These are phyloP conservation scores for Chlorella sp. DNA, from an alignment of 139 green algal genomes.

Conservation along the genomic window DNA sequence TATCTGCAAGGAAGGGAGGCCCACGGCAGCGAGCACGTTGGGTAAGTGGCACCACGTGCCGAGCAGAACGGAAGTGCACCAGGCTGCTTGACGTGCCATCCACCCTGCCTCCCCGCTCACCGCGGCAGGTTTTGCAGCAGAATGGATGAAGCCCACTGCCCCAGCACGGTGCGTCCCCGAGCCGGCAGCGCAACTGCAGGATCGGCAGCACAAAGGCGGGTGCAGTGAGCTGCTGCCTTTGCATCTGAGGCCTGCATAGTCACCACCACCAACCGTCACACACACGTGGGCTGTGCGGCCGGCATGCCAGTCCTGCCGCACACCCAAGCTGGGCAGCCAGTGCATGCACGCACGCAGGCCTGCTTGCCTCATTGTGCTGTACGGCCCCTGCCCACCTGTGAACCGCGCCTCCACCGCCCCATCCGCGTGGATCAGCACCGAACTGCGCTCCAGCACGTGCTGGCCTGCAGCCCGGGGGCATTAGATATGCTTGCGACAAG, in stretches of 20 bases:
- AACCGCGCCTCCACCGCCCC: constrained; percentile 72
- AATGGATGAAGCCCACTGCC: constrained; percentile 59
- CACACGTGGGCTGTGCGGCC: too few relatives aligned
- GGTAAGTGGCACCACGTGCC: too few relatives aligned
- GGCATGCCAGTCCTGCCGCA: too few relatives aligned
- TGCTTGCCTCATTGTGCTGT: too few relatives aligned
- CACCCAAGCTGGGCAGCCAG: too few relatives aligned
- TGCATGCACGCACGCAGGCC: too few relatives aligned
- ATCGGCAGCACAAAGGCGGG: too few relatives aligned
- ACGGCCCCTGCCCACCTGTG: constrained; percentile 45
- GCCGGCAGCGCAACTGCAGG: constrained; percentile 69
- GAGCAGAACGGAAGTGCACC: too few relatives aligned
- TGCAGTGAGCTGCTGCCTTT: neutral
- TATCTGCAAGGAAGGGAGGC: constrained; percentile 40
- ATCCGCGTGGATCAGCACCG: constrained; percentile 49
- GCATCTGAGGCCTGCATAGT: too few relatives aligned
- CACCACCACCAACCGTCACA: too few relatives aligned
- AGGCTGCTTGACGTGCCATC: too few relatives aligned
- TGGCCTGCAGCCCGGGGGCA: constrained; percentile 41
- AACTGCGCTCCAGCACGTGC: constrained; percentile 73
- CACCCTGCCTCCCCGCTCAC: constrained; percentile 17
- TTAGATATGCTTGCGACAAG: too few relatives aligned
- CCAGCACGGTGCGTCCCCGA: constrained; percentile 68
- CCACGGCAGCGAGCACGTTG: neutral
- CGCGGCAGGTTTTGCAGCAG: constrained; percentile 60